Base-by-base conservation (phyloP, 2,329 filamentous ascomycete species). In the Paramyrothecium sp. region DNA sequence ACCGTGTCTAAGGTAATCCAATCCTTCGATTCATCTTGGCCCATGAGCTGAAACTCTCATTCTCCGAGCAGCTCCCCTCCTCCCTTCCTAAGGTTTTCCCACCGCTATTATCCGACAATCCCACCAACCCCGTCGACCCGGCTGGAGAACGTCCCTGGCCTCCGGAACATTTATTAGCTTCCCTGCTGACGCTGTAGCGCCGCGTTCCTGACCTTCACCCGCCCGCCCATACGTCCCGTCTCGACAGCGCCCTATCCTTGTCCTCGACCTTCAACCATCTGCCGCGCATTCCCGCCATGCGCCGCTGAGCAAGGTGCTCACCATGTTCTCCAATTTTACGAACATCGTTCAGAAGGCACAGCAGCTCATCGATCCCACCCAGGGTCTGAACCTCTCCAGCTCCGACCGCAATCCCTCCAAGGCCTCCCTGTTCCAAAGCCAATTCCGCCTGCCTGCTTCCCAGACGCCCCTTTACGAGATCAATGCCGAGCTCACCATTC, bases 391-490 rank as follows among this genome's bases (percentile, higher is more conserved):
- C 64, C 82, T 91, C 58, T 86, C 88, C 65, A 84, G 87, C 68
- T 86, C 89, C 58, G 91, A 95, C 75, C 85, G 85, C 61, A 89
- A 91, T 71, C 92, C 93, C 53, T 94, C 93, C 70, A 98, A 97
- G 78, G 88, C 92, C 56, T 89, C 90, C 54, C 86, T 98, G 58
- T 99, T 98, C 79, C 92, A 95, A 78, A 89, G 90, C 73, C 95
- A 99, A 76, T 99, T 99, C 79, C 91, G 95, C 64, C 89, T 99
- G 34, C 95, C 95, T 50, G 87, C 92, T 69, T 89, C 91, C 44
- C 94, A 99, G 76, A 93, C 90, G 61, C 95, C 95, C 56, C 84
- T 98, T 57, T 92, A 96, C 77, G 95, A 99, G 80, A 97, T 99
- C 76, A 92, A 90, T 60, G 93, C 95, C 69, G 95, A 99, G 79